phyloP scores from a whole-genome alignment of 2,329 filamentous ascomycete species.

The Talaromyces sp. region DNA sequence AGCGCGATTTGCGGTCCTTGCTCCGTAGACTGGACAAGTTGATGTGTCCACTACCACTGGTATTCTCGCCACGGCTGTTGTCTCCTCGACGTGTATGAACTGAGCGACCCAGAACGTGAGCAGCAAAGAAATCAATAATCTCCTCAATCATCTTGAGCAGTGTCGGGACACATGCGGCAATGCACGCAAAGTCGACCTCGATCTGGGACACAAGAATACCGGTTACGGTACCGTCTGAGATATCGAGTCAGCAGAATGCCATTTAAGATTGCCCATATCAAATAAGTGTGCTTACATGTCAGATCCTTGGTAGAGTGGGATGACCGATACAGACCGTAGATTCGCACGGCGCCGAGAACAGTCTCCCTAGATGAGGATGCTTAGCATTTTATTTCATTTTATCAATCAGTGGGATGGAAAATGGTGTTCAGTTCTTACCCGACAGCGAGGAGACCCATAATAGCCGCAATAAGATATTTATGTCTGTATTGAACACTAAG shows the following conservation, averaged over 20 bases:
- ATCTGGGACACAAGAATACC: constrained; percentile 6
- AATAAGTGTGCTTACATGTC: background rate
- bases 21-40: background rate
- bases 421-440: background rate
- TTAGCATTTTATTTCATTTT: background rate
- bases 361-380: background rate
- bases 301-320: background rate
- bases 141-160: constrained; percentile 2
- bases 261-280: background rate
- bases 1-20: background rate
- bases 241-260: background rate
- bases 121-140: background rate
- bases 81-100: background rate
- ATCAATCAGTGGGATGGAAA: background rate
- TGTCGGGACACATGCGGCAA: constrained; percentile 2
- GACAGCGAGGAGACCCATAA: background rate
- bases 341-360: background rate
- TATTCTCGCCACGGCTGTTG: background rate
- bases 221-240: background rate
- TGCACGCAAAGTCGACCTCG: constrained; percentile 7
- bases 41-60: background rate
- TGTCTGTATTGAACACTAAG: constrained; percentile 1
- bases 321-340: constrained; percentile 2
- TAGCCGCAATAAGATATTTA: background rate
- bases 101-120: background rate